A percentile compares a stretch with the other conserved stretches of the same genome.
These are phyloP conservation scores for Botrytis galanthina DNA, from an alignment of 2,329 filamentous ascomycete genomes.

Conservation along the genomic window DNA sequence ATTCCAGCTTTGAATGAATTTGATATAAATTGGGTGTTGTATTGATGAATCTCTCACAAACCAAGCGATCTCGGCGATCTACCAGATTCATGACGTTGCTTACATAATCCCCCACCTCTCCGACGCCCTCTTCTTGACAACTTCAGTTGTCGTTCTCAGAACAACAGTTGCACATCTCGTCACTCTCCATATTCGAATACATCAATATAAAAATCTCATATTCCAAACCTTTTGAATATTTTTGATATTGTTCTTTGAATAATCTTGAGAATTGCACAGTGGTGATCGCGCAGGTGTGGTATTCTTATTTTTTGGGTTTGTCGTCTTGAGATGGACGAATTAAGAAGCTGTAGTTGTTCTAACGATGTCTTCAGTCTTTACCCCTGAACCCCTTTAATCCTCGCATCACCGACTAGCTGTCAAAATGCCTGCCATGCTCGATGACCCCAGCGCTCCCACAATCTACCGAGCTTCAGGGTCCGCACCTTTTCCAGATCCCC, in stretches of 20 bases:
- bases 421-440: conserved; percentile 59
- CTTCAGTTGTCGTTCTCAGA: conserved; percentile 23
- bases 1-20: no score
- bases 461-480: conserved; percentile 55
- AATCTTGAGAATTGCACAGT: conserved; percentile 1
- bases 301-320: background rate
- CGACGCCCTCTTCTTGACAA: background rate
- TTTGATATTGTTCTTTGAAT: background rate
- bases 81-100: background rate
- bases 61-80: background rate
- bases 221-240: background rate
- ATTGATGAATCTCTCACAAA: background rate
- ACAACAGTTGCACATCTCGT: conserved; percentile 22
- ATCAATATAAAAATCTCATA: background rate
- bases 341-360: background rate
- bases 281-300: background rate
- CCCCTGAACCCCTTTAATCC: conserved; percentile 12
- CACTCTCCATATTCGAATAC: conserved; percentile 6
- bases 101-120: background rate
- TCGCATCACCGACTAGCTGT: conserved; percentile 16
- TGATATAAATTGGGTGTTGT: background rate
- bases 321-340: background rate
- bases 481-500: conserved; percentile 49
- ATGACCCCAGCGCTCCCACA: conserved; percentile 55
- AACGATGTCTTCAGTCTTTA: conserved; percentile 1